phyloP scores from a whole-genome alignment of 108 stramenopile species.

The Pinguiococcus pyrenoidosus region DNA sequence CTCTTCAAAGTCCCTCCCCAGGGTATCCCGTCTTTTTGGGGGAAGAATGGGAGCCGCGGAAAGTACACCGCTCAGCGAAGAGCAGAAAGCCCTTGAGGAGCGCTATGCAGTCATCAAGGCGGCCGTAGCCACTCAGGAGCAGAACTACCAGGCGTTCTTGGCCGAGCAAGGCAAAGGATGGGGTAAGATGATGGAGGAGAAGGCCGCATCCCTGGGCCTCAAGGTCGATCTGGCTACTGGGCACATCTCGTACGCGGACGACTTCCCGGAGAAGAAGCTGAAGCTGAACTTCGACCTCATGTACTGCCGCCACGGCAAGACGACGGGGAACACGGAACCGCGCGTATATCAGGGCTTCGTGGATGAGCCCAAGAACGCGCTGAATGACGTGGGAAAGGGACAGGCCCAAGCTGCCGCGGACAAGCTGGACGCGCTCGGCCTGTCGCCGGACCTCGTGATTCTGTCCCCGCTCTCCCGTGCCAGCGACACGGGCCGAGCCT shows the following conservation, averaged over 20 bases:
- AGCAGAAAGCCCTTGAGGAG: too few species aligned
- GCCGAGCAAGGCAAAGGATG: too few species aligned
- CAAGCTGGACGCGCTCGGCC: not conserved
- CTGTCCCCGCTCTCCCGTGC: not conserved
- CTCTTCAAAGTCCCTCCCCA: too few species aligned
- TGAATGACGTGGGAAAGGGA: not conserved
- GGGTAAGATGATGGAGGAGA: not conserved
- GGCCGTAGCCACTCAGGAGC: not conserved
- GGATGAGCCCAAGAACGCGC: not conserved
- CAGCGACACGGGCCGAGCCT: not conserved
- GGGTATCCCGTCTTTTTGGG: too few species aligned
- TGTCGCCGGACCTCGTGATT: not conserved
- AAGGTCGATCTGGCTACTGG: not conserved
- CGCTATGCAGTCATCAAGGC: not conserved
- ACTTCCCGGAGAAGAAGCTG: not conserved
- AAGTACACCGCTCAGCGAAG: too few species aligned
- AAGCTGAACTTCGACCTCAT: not conserved
- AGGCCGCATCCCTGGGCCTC: not conserved
- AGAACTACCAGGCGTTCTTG: not conserved
- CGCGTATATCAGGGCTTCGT: not conserved
- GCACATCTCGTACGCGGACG: not conserved
- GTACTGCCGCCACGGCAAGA: slow-evolving; percentile 3
- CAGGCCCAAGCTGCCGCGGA: not conserved
- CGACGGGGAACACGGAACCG: not conserved
- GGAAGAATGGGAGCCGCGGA: too few species aligned